A percentile compares a stretch with the other conserved stretches of the same genome.
Evolutionary conservation across 768 basidiomycete genomes (phyloP).

Genomic region (Boletus rubroflammeus): DNA sequence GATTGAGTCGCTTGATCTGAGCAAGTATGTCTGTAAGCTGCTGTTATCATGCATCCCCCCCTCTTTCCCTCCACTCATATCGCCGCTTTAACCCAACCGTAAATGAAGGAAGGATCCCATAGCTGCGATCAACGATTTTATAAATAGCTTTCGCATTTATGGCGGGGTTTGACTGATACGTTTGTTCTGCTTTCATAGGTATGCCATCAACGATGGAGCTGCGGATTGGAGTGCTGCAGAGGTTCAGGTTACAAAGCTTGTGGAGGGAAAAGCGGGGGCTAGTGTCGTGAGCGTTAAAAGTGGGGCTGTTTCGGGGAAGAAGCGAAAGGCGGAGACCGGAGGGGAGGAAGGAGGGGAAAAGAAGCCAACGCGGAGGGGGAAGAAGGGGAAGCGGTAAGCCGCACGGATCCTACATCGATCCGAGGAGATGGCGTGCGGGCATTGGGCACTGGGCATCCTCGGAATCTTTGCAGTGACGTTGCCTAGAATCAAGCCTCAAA

Average conservation of each 20-base stretch:
- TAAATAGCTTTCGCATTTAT: neutral
- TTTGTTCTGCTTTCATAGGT: constrained; percentile 40
- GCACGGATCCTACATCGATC: neutral
- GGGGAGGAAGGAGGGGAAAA: constrained; percentile 38
- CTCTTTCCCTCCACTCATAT: neutral
- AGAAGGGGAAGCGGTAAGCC: constrained; percentile 37
- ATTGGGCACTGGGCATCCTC: no score
- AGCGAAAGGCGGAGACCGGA: constrained; percentile 50
- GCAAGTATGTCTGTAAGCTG: constrained; percentile 58
- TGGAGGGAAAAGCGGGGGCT: constrained; percentile 45
- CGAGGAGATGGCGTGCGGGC: neutral
- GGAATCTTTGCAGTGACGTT: no score
- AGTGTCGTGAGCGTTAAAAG: constrained; percentile 77
- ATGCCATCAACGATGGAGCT: constrained; percentile 65
- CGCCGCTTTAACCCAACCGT: constrained; percentile 4
- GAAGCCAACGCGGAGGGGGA: constrained; percentile 47
- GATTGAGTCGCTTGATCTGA: constrained; percentile 83
- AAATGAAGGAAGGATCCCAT: neutral
- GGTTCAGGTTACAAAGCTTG: constrained; percentile 58
- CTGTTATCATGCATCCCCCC: neutral
- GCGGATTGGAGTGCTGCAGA: constrained; percentile 78
- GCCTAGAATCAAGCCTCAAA: no score
- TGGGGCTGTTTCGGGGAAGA: constrained; percentile 39
- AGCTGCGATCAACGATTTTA: neutral
- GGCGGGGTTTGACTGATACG: neutral